Percentiles rank a stretch among this genome's conserved stretches.
These are phyloP conservation scores for Skeletonema marinoi DNA, from an alignment of 108 stramenopile species.

Conservation along the genomic window DNA sequence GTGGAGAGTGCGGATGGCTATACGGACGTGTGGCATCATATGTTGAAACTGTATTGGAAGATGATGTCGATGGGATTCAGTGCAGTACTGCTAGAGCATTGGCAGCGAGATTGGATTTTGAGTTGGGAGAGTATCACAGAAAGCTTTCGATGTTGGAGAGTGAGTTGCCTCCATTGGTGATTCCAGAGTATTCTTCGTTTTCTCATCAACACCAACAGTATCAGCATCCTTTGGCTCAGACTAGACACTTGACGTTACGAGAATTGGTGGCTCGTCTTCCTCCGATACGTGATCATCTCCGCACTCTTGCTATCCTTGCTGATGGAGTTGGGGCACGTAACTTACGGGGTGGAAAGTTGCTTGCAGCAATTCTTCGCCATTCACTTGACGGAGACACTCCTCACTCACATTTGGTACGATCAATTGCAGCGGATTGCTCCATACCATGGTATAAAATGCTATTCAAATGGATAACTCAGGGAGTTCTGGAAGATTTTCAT, in stretches of 20 bases:
- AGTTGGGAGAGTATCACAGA: constrained; percentile 73
- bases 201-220: background rate
- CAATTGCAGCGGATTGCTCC: constrained; percentile 63
- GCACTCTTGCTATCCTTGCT: constrained; percentile 71
- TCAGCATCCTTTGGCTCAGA: background rate
- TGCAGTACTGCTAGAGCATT: constrained; percentile 80
- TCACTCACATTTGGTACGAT: constrained; percentile 63
- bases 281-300: constrained; percentile 59
- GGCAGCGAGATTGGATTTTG: constrained; percentile 63
- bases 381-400: constrained; percentile 80
- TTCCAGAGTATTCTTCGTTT: background rate
- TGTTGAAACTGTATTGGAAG: constrained; percentile 39
- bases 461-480: constrained; percentile 71
- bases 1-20: constrained; percentile 89
- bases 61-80: constrained; percentile 43
- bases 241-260: constrained; percentile 58
- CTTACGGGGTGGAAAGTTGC: constrained; percentile 83
- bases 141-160: constrained; percentile 73
- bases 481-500: constrained; percentile 64
- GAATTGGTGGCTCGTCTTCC: constrained; percentile 69
- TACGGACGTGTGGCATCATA: constrained; percentile 62
- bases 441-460: constrained; percentile 78
- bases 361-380: constrained; percentile 76
- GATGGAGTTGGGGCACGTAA: constrained; percentile 61
- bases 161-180: constrained; percentile 38